Evolutionary conservation across 2,329 filamentous ascomycete species (phyloP).

Genomic region (Colletotrichum melonis): DNA sequence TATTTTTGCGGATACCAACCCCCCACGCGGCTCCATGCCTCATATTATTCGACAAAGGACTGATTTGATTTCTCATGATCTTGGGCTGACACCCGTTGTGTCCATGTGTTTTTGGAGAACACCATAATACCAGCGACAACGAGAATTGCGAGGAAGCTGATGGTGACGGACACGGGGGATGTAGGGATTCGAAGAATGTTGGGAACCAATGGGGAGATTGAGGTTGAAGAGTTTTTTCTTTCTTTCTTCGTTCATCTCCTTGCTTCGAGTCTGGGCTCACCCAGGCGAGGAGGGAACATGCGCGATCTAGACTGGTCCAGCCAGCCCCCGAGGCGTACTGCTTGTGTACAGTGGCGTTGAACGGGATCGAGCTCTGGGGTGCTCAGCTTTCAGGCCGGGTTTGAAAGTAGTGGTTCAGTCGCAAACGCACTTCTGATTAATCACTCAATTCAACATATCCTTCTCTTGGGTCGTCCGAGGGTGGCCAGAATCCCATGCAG

Average conservation of each 20-base stretch:
- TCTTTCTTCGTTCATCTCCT: not conserved
- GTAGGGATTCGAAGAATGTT: slow-evolving; percentile 22
- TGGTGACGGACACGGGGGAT: slow-evolving; percentile 12
- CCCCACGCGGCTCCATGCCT: slow-evolving; percentile 29
- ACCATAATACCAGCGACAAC: not conserved
- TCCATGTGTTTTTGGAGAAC: not conserved
- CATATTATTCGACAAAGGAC: slow-evolving; percentile 23
- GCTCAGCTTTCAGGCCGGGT: not conserved
- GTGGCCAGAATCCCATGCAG: slow-evolving; percentile 7
- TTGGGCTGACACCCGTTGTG: slow-evolving; percentile 11
- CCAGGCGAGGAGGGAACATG: slow-evolving; percentile 16
- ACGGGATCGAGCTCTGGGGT: slow-evolving; percentile 4
- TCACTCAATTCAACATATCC: not conserved
- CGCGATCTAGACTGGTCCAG: slow-evolving; percentile 10
- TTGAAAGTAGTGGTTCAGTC: slow-evolving; percentile 4
- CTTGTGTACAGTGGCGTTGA: slow-evolving; percentile 15
- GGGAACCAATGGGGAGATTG: not conserved
- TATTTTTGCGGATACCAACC: slow-evolving; percentile 27
- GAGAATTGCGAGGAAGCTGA: slow-evolving; percentile 8
- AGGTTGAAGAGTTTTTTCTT: not conserved
- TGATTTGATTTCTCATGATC: slow-evolving; percentile 13
- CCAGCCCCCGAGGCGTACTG: not conserved
- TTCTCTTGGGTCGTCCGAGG: not conserved
- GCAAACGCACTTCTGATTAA: not conserved
- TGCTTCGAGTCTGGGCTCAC: not conserved